Conservation (phyloP, 495 filamentous ascomycete species). For the Penicillium parvum region DNA sequence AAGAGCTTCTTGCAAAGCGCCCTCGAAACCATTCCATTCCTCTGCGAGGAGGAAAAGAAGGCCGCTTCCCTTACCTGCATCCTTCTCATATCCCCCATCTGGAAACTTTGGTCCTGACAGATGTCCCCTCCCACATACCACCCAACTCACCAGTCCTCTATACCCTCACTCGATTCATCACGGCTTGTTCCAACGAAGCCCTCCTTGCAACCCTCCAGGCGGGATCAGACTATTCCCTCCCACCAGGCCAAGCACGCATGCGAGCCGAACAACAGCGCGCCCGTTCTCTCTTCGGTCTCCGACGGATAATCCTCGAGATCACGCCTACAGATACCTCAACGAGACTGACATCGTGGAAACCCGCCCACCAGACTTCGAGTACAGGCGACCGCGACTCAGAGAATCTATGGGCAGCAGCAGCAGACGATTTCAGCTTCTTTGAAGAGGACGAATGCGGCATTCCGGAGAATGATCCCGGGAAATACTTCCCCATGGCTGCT, state of each 20-base stretch:
- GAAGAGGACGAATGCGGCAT: conserved; percentile 57
- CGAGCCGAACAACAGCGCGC: conserved; percentile 42
- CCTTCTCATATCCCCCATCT: conserved; percentile 54
- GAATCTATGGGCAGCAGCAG: conserved; percentile 55
- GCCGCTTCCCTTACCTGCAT: conserved; percentile 44
- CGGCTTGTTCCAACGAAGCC: conserved; percentile 55
- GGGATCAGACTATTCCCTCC: conserved; percentile 45
- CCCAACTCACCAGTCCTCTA: conserved; percentile 39
- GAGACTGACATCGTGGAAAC: conserved; percentile 33
- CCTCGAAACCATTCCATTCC: conserved; percentile 30
- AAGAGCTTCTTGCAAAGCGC: conserved; percentile 33
- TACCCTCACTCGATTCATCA: conserved; percentile 53
- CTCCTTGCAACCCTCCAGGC: conserved; percentile 53
- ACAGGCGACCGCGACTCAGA: conserved; percentile 60
- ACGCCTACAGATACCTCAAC: conserved; percentile 28
- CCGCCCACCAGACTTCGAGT: conserved; percentile 46
- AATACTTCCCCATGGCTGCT: conserved; percentile 42
- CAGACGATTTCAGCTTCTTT: conserved; percentile 63
- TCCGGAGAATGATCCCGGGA: conserved; percentile 38
- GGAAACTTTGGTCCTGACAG: conserved; percentile 54
- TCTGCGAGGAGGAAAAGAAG: conserved; percentile 24
- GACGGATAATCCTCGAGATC: conserved; percentile 55
- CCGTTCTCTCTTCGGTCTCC: conserved; percentile 50
- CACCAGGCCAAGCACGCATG: conserved; percentile 41
- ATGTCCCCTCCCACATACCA: conserved; percentile 52